Evolutionary conservation across 495 filamentous ascomycete species (phyloP).

Genomic region (Annulohypoxylon stygium): DNA sequence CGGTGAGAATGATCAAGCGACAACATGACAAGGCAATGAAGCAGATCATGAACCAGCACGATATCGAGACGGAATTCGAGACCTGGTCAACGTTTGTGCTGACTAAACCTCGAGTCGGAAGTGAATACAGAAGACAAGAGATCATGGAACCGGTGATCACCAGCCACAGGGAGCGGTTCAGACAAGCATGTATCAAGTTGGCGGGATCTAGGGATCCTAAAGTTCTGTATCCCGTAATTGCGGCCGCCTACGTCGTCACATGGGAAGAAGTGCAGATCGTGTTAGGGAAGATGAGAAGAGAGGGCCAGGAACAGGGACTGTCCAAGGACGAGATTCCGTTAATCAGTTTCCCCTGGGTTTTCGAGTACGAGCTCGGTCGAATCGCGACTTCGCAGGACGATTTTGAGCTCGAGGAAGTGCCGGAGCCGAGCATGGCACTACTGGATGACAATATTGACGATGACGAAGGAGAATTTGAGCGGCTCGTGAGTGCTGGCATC

Average conservation of each 20-base stretch:
- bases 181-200: slow-evolving; percentile 70
- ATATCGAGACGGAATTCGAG: slow-evolving; percentile 91
- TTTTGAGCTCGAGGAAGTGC: slow-evolving; percentile 41
- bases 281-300: not conserved
- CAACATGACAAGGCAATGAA: slow-evolving; percentile 83
- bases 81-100: slow-evolving; percentile 88
- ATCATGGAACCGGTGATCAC: slow-evolving; percentile 75
- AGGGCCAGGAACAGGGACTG: slow-evolving; percentile 46
- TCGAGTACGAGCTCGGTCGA: slow-evolving; percentile 76
- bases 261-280: slow-evolving; percentile 73
- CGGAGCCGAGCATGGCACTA: slow-evolving; percentile 27
- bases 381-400: slow-evolving; percentile 65
- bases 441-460: slow-evolving; percentile 28
- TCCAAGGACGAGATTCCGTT: slow-evolving; percentile 70
- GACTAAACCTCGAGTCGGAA: slow-evolving; percentile 70
- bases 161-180: slow-evolving; percentile 74
- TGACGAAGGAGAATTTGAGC: slow-evolving; percentile 48
- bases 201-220: slow-evolving; percentile 69
- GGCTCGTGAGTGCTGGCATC: slow-evolving; percentile 26
- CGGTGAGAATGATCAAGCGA: slow-evolving; percentile 74
- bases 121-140: slow-evolving; percentile 89
- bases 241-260: slow-evolving; percentile 89
- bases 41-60: slow-evolving; percentile 87
- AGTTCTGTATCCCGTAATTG: slow-evolving; percentile 75
- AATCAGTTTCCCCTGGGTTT: slow-evolving; percentile 96